Evolutionary conservation across 495 filamentous ascomycete species (phyloP), one percentile per base, ranked within the genome.

Genomic region (Hyphodiscus hymeniophilus): DNA sequence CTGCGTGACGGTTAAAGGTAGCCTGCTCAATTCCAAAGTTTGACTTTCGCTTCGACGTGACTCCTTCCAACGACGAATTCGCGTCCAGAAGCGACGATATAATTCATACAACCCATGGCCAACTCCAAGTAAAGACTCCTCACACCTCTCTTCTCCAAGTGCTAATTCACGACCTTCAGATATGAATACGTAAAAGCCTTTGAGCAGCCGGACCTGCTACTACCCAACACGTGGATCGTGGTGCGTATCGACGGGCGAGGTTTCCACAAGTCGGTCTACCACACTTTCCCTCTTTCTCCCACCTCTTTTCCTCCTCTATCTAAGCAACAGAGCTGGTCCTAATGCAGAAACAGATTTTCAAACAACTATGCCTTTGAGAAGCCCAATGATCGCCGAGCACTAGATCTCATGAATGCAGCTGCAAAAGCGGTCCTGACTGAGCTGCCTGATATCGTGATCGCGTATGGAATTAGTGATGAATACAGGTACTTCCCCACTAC

Each of bases 101-200:
- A n/a, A n/a, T n/a, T n/a, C n/a, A n/a, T n/a, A n/a, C n/a, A n/a
- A n/a, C n/a, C n/a, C 26, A 40, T 40, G 38, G 38, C 38, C 16
- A 40, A 40, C 12, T 40, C 38, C 8, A 40, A 40, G 38, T 40
- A 40, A 40, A 40, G 8, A 21, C 20, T n/a, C 20, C 10, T 18
- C 20, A 12, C 22, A 15, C 22, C 20, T 22, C 4, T 4, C 20
- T 4, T 40, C 7, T 3, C 3, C 10, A 10, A 40, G 16, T 3
- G 5, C 8, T 21, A 18, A 20, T 57, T 68, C 63, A 66, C 45
- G 39, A 16, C 39, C 1, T 38, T 22, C 34, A 71, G 89, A 62
- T 98, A 84, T 63, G 92, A 94, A 70, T 96, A 97, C 62, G 92
- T 96, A 52, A 85, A 85, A 58, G 62, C 71, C 26, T 96, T 95